These are phyloP conservation scores for Fusarium marasasianum DNA, from an alignment of 2,329 filamentous ascomycete species.

Conservation along the genomic window DNA sequence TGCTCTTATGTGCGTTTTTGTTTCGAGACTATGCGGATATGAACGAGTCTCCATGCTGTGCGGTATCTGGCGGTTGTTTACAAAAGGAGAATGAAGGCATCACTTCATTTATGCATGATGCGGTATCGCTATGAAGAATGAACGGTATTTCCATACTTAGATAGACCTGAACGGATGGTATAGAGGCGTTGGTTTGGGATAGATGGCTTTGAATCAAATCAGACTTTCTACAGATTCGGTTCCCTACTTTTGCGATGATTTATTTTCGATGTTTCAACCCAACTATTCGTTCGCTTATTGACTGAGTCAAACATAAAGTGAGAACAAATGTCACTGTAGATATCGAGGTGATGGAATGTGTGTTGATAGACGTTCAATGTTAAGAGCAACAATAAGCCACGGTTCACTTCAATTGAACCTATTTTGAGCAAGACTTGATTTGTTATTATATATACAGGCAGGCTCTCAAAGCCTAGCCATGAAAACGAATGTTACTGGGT, in stretches of 20 bases:
- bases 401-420: background rate
- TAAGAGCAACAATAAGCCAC: background rate
- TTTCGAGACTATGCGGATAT: conserved; percentile 8
- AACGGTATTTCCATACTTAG: conserved; percentile 22
- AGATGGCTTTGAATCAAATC: conserved; percentile 37
- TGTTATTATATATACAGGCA: background rate
- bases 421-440: background rate
- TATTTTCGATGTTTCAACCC: background rate
- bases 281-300: background rate
- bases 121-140: conserved; percentile 30
- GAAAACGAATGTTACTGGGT: conserved; percentile 15
- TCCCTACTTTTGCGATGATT: background rate
- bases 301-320: background rate
- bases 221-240: conserved; percentile 18
- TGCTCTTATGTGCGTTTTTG: conserved; percentile 1
- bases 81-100: conserved; percentile 11
- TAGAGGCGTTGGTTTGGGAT: conserved; percentile 43
- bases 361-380: background rate
- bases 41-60: conserved; percentile 18
- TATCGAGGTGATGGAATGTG: background rate
- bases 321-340: background rate
- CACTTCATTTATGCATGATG: conserved; percentile 5
- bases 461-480: background rate
- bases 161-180: conserved; percentile 35
- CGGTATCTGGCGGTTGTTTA: conserved; percentile 12